Percentiles rank a stretch among this genome's conserved stretches.
phyloP scores from a whole-genome alignment of 768 basidiomycete genomes.

The Boletus sp. region DNA sequence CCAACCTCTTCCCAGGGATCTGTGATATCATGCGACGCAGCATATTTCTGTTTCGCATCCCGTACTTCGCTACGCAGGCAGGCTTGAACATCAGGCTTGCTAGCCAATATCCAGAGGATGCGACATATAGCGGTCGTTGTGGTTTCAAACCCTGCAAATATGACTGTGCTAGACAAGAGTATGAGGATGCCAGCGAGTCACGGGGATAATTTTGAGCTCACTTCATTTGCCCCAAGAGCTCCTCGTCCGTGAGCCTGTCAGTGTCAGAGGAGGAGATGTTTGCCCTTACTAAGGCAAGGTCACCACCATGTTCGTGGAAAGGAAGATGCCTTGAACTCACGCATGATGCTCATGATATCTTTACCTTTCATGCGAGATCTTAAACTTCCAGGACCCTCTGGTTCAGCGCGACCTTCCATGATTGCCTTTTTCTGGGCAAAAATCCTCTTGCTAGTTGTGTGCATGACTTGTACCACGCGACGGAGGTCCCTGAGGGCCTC shows the following conservation, averaged over 20 bases:
- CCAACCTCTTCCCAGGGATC: conserved; percentile 30
- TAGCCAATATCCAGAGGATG: conserved; percentile 34
- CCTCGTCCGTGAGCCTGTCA: conserved; percentile 34
- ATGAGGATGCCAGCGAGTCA: background rate
- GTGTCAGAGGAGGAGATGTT: conserved; percentile 30
- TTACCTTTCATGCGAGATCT: conserved; percentile 21
- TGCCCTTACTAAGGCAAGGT: conserved; percentile 29
- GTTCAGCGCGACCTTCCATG: conserved; percentile 11
- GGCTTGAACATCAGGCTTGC: conserved; percentile 29
- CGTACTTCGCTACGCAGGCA: conserved; percentile 34
- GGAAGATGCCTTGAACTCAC: conserved; percentile 22
- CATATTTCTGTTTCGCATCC: conserved; percentile 23
- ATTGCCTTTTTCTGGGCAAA: conserved; percentile 31
- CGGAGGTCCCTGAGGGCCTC: conserved; percentile 28
- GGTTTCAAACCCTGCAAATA: conserved; percentile 35
- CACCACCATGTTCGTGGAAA: background rate
- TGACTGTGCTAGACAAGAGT: conserved; percentile 28
- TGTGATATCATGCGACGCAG: conserved; percentile 6
- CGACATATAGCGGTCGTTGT: conserved; percentile 34
- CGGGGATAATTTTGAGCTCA: conserved; percentile 11
- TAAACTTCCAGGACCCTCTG: conserved; percentile 7
- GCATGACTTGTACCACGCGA: conserved; percentile 30
- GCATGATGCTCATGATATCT: conserved; percentile 42
- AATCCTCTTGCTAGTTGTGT: conserved; percentile 26
- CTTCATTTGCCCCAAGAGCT: conserved; percentile 41